Evolutionary conservation across 768 basidiomycete genomes (phyloP), one percentile per base, ranked within the genome.

Genomic region (Macrolepiota fuliginosa): DNA sequence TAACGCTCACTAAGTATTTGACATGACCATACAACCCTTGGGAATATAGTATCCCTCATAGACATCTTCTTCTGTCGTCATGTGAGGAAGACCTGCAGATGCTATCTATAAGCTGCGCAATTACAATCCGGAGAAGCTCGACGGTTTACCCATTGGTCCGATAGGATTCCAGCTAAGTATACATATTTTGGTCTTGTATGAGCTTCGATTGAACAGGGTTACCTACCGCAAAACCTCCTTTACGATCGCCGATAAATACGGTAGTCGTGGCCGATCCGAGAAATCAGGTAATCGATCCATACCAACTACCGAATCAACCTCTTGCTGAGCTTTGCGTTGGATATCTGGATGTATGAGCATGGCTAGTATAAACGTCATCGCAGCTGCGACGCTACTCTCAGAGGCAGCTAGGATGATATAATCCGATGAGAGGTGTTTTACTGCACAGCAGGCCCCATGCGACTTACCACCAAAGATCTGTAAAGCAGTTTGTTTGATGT

Each of bases 281-380:
- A 70, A 70, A 29, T 59, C 55, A 3, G 69, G 70, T 10, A 71
- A 58, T 6, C 64, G 63, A 4, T 64, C 62, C 42, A 57, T 11
- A 1, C 47, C 58, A 35, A 71, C 27, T 1, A 68, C 51, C 0
- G 60, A 36, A 54, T 73, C 70, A 2, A 76, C 57, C 56, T 75
- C 65, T 56, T 58, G 46, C 65, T 60, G 66, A 12, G 66, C 66
- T 36, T 64, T 69, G 45, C 42, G 51, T 35, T 62, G 61, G 27
- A 66, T 54, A 0, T 66, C 62, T 6, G 66, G 66, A 19, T 56
- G 42, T 22, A 42, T 29, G 2, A 55, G 47, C 64, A 65, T 62
- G 4, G 58, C 45, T 4, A 65, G 39, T 11, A 62, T 40, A n/a
- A 64, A 58, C 6, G 45, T 37, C 35, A 27, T 58, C 13, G 29